Base-by-base conservation (phyloP, 1,284 basidiomycete species). In the Irpex sp. region DNA sequence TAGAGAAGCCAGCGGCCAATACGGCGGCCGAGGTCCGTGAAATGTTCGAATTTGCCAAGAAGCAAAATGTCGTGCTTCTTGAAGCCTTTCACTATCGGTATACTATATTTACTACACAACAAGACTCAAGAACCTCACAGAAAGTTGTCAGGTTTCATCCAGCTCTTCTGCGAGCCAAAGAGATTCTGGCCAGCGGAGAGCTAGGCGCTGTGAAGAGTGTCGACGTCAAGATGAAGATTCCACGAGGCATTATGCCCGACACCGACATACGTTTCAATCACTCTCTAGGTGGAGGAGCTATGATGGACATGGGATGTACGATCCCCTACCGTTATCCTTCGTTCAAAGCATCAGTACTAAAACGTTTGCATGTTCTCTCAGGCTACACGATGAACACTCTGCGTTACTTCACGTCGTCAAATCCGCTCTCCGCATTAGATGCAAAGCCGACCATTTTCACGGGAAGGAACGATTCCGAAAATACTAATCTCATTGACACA, bases 221-320 rank as follows among this genome's bases (percentile, higher is more conserved):
- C 8, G 70, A 71, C 5, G 72, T 71, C 7, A 59, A 57, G 5
- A 61, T 78, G 52, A 60, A 63, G 6, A 5, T 77, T 4, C 74
- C 75, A 21, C 21, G 62, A 15, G 80, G 81, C 21, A 58, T 68
- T 0, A 57, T 85, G 26, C 65, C 70, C 4, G 71, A 73, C 9
- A 71, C 73, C 61, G 82, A 91, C 69, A 88, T 91, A 59, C 78
- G 89, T 7, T 84, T 79, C 73, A 69, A 84, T 21, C 85, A 82
- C 64, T 73, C 77, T 1, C 74, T 92, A 4, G 90, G 87, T 13
- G 90, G 90, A 3, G 89, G 91, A 4, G 76, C 79, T 1, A 69
- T 85, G 65, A 90, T 90, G 87, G 89, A 91, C 68, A 77, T 85
- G 74, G 88, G 88, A 61, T 85, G 87, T 83, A 67, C 54, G 61